Percentiles rank a stretch among this genome's conserved stretches.
phyloP scores from a whole-genome alignment of 331 rosid species.

The Saraca asoca region DNA sequence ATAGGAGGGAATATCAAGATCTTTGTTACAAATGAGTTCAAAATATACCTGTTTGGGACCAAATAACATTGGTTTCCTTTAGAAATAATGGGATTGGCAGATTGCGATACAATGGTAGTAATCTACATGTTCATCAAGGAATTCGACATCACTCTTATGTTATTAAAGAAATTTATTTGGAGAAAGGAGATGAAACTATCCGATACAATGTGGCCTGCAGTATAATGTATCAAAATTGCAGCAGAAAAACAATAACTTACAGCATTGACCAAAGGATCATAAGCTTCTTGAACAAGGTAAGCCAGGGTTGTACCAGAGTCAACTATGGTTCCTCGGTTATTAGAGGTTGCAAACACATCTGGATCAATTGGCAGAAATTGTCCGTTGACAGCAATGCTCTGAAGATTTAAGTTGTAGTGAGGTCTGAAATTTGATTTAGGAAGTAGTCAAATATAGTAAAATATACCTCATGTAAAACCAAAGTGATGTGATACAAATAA shows the following conservation, averaged over 20 bases:
- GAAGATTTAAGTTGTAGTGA: conserved; percentile 88
- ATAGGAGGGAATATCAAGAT: conserved; percentile 18
- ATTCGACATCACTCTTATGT: conserved; percentile 24
- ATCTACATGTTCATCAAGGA: conserved; percentile 51
- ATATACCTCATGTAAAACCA: conserved; percentile 32
- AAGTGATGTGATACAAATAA: conserved; percentile 5
- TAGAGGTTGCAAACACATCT: conserved; percentile 70
- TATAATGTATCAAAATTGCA: conserved; percentile 14
- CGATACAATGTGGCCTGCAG: conserved; percentile 1
- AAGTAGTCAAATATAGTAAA: conserved; percentile 35
- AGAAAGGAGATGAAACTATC: conserved; percentile 19
- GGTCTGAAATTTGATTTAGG: conserved; percentile 64
- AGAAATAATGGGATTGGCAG: conserved; percentile 64
- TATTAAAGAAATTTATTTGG: not conserved
- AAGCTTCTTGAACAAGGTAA: conserved; percentile 88
- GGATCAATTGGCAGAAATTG: conserved; percentile 70
- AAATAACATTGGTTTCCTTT: conserved; percentile 90
- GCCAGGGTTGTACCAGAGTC: conserved; percentile 94
- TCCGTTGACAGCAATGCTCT: conserved; percentile 85
- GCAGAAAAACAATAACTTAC: conserved; percentile 52
- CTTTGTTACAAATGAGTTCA: conserved; percentile 25
- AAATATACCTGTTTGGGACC: conserved; percentile 71
- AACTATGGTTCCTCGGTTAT: conserved; percentile 82
- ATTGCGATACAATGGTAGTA: conserved; percentile 65
- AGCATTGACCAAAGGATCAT: conserved; percentile 76